phyloP scores from a whole-genome alignment of 345 rosid genomes.

The Litchi chinensis region DNA sequence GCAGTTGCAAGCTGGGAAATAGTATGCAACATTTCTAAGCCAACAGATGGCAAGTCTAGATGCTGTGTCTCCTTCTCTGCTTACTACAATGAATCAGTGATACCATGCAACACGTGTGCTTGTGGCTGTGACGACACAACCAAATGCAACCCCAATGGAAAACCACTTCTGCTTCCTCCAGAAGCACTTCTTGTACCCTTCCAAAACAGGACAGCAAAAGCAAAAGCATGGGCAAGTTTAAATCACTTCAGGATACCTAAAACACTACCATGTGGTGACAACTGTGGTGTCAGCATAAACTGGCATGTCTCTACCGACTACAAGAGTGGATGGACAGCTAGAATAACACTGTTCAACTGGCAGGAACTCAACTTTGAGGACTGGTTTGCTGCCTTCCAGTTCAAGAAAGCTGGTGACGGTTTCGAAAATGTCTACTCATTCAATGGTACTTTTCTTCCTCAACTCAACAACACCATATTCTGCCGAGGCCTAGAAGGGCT shows the following conservation, averaged over 20 bases:
- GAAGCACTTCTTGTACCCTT: constrained; percentile 44
- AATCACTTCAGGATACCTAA: constrained; percentile 26
- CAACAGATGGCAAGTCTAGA: constrained; percentile 28
- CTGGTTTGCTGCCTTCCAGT: constrained; percentile 43
- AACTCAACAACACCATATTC: constrained; percentile 32
- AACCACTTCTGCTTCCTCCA: constrained; percentile 45
- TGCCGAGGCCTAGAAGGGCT: constrained; percentile 32
- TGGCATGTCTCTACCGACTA: constrained; percentile 47
- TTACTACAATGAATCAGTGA: constrained; percentile 48
- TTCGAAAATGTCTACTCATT: constrained; percentile 47
- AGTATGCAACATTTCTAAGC: constrained; percentile 51
- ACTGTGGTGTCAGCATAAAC: constrained; percentile 47
- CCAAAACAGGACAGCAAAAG: constrained; percentile 44
- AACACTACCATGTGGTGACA: constrained; percentile 45
- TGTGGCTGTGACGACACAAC: constrained; percentile 43
- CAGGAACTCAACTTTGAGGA: constrained; percentile 27
- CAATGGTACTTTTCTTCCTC: constrained; percentile 32
- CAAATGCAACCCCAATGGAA: constrained; percentile 38
- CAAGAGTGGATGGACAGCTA: constrained; percentile 39
- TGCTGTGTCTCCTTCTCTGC: constrained; percentile 69
- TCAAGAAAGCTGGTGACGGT: constrained; percentile 31
- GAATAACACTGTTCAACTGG: constrained; percentile 52
- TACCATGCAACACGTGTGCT: constrained; percentile 62
- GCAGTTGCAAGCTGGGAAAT: constrained; percentile 63
- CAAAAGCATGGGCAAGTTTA: constrained; percentile 38